Base-by-base conservation (phyloP, 306 rosid genomes). In the Pyrus bretschneideri region DNA sequence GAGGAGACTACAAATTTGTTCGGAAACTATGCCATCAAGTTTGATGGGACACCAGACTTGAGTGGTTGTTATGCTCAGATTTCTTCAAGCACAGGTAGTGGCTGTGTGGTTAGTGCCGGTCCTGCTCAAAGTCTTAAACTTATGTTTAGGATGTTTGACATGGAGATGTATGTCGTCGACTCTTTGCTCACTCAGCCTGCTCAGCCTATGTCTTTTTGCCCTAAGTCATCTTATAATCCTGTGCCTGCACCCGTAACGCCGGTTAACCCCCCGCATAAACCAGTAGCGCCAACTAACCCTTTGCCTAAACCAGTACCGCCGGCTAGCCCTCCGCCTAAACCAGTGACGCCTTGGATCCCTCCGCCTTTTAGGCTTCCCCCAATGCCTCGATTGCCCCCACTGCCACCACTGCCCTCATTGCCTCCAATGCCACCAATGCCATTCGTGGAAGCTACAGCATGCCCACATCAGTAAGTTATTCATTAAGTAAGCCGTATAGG, bases 1-100 rank as follows among this genome's bases (percentile, higher is more conserved):
- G 97, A 93, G 66, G 97, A 88, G 85, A 87, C 88, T 14, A 91
- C 96, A 4, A 93, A 91, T 23, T 85, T 83, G 91, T 88, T 93
- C 27, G 98, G 98, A 25, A 80, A 78, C 85, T 93, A 85, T 65
- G 83, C 80, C 3, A 80, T 93, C 82, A 87, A 79, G 72, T 82
- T 93, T 11, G 96, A 93, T 59, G 98, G 97, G 0, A 75, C 90
- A 29, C 96, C 96, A 0, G 97, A 91, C 68, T 77, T 93, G 78
- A 81, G 83, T 31, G 84, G 86, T 15, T 93, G 98, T 60, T 80
- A 77, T 70, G 92, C 87, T 9, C 80, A 18, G 65, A 91, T 91
- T 23, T 77, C 89, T 23, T 77, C 89, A n/a, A 86, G 90, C 49
- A 73, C 74, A 38, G 91, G 76, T 5, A 76, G 71, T 63, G 87